Conservation (phyloP, 1,284 basidiomycete species). For the Leccinum subrobustum region DNA sequence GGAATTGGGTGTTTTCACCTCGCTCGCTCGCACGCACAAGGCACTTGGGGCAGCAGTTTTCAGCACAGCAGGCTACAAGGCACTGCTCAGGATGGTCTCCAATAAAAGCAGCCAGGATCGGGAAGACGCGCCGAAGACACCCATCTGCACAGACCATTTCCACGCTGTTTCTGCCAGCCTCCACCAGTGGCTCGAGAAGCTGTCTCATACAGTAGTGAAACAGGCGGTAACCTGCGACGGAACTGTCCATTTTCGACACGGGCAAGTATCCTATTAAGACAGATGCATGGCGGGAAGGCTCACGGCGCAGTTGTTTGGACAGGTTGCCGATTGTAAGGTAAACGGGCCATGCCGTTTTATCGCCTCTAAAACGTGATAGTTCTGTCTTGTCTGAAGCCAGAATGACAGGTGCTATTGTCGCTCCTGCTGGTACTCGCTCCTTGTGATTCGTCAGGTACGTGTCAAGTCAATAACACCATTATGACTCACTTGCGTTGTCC, state of each 20-base stretch:
- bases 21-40: not conserved
- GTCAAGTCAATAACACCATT: not conserved
- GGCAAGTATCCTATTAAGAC: not conserved
- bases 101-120: slow-evolving; percentile 17
- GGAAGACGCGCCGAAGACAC: not conserved
- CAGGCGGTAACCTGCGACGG: not conserved
- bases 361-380: not conserved
- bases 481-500: too few species aligned
- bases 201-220: not conserved
- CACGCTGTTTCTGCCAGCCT: not conserved
- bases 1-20: not conserved
- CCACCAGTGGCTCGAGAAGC: not conserved
- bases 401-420: not conserved
- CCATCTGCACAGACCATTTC: not conserved
- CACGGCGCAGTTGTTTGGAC: not conserved
- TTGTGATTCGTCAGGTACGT: not conserved
- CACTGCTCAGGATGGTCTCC: not conserved
- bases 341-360: not conserved
- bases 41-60: slow-evolving; percentile 21
- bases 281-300: not conserved
- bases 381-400: not conserved
- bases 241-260: not conserved
- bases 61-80: slow-evolving; percentile 20
- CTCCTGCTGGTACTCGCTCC: not conserved
- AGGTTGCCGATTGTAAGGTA: not conserved